Conservation (phyloP, 164 flowering plant genomes). For the Cinnamomum micranthum region DNA sequence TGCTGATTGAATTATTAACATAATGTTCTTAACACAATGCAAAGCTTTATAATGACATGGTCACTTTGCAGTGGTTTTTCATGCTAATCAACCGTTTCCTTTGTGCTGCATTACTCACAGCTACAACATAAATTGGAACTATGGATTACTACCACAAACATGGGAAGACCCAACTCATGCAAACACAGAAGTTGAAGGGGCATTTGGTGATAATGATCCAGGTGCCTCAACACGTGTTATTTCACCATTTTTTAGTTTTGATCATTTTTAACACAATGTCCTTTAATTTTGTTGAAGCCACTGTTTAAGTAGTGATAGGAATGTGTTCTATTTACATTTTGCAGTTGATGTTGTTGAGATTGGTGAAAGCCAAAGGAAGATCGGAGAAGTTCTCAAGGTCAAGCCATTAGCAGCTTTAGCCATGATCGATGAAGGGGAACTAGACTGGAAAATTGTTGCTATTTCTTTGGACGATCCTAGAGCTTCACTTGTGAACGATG, state of each 20-base stretch:
- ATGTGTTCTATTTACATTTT: conserved; percentile 6
- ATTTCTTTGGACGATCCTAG: conserved; percentile 93
- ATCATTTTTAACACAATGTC: neutral
- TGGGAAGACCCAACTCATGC: conserved; percentile 97
- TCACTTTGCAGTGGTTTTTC: neutral
- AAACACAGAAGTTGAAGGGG: conserved; percentile 83
- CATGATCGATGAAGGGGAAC: conserved; percentile 98
- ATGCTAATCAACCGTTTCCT: neutral
- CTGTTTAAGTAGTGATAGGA: neutral
- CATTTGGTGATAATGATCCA: conserved; percentile 92
- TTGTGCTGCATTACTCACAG: conserved; percentile 14
- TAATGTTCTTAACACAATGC: neutral
- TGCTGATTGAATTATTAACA: no score
- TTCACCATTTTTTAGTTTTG: neutral
- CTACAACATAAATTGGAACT: conserved; percentile 95
- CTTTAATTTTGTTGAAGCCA: neutral
- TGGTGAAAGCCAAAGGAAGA: conserved; percentile 64
- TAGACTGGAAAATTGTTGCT: conserved; percentile 99
- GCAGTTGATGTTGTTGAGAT: conserved; percentile 99
- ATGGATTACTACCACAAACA: conserved; percentile 97
- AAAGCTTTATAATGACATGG: neutral
- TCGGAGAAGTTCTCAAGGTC: conserved; percentile 78
- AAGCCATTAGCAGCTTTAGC: conserved; percentile 94
- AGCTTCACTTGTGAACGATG: conserved; percentile 86
- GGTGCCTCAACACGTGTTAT: conserved; percentile 14